A percentile compares a stretch with the other conserved stretches of the same genome.
Conservation (phyloP, 495 filamentous ascomycete species). For the Podospora fimiseda region DNA sequence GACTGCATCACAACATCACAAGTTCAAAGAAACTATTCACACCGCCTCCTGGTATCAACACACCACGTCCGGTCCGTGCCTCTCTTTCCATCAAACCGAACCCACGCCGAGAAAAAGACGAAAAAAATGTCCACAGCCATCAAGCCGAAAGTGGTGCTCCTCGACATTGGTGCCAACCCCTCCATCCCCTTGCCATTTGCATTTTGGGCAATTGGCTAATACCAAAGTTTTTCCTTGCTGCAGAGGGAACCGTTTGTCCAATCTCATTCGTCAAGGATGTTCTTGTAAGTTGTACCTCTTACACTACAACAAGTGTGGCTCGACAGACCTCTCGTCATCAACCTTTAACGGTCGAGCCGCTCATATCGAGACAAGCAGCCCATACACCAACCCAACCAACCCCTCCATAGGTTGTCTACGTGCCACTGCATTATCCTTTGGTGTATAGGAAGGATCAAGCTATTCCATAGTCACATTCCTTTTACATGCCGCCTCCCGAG, state of each 20-base stretch:
- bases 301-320: constrained; percentile 5
- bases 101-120: constrained; percentile 1
- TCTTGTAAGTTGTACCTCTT: constrained; percentile 44
- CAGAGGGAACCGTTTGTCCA: constrained; percentile 65
- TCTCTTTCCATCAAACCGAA: background rate
- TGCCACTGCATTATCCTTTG: background rate
- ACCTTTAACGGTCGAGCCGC: constrained; percentile 5
- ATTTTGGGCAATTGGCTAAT: constrained; percentile 31
- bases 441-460: background rate
- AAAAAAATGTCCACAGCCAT: constrained; percentile 19
- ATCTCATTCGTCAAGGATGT: constrained; percentile 68
- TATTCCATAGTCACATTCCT: no score
- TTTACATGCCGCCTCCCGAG: background rate
- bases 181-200: background rate
- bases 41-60: constrained; percentile 15
- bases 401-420: constrained; percentile 2
- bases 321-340: background rate
- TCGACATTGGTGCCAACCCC: constrained; percentile 44
- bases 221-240: constrained; percentile 14
- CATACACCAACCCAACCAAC: background rate
- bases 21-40: constrained; percentile 16
- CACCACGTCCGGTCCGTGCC: background rate
- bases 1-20: background rate
- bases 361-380: constrained; percentile 7
- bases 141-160: constrained; percentile 35